Base-by-base conservation (phyloP, 179 eudicot species). In the Kewa caespitosa region DNA sequence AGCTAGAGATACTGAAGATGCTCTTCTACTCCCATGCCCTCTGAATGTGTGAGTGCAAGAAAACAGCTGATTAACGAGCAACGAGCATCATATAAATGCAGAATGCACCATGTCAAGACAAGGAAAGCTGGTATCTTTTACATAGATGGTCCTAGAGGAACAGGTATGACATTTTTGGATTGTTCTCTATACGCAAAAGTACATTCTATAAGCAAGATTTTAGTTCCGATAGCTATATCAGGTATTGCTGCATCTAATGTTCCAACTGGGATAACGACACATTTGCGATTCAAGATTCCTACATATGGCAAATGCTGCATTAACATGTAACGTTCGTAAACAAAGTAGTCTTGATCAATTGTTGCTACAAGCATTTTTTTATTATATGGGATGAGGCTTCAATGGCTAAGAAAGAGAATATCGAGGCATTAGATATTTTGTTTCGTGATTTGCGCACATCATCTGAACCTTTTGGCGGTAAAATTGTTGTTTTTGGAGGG, bases 101-200 rank as follows among this genome's bases (percentile, higher is more conserved):
- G 14, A 46, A 46, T 46, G 52, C 52, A 46, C 20, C 52, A 46
- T 46, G 52, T 46, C 8, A 46, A 64, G 20, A 23, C 9, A 30
- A 6, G 68, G 10, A 27, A 64, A 64, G 8, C 39, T 30, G 43
- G 41, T 22, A 67, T 41, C 12, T 75, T 48, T 23, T 80, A 75
- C 17, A 32, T 80, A n/a, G 79, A 75, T 37, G 80, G 77, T 0
- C 59, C 75, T 17, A 78, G 81, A 0, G 84, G 78, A 4, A 77
- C 75, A 5, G 76, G 79, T 12, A 78, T 78, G 27, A 78, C 81
- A 15, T 81, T 31, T 42, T 42, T 82, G 22, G 78, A 82, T 36
- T 31, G 72, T 18, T 78, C 78, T 38, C 42, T 75, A 23, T 42
- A 75, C 11, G 65, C 79, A 23, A 67, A 36, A 4, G 33, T 74